Evolutionary conservation across 192 early-diverging fungal species (phyloP).

Genomic region (Coemansia sp.): DNA sequence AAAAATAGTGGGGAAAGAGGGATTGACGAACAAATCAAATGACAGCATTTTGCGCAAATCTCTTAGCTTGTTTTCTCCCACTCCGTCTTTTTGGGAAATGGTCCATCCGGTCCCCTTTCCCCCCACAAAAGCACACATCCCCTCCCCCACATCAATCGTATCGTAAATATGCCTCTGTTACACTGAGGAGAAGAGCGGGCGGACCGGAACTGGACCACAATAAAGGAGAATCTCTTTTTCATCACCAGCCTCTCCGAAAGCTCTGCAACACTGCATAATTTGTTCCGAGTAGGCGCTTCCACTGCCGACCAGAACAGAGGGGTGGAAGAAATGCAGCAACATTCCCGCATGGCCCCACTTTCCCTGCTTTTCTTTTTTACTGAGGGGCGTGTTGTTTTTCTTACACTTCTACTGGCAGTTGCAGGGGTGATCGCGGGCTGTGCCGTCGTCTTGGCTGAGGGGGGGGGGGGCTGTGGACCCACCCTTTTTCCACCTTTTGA

Average conservation of each 20-base stretch:
- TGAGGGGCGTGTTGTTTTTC: background rate
- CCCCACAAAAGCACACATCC: background rate
- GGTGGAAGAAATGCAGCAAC: background rate
- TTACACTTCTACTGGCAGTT: background rate
- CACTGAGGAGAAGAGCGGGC: background rate
- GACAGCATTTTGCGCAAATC: constrained; percentile 8
- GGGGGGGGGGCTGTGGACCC: background rate
- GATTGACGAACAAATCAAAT: constrained; percentile 1
- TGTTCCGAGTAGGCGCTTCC: background rate
- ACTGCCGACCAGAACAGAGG: background rate
- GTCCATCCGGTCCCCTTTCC: constrained; percentile 8
- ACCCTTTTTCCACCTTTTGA: background rate
- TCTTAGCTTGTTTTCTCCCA: constrained; percentile 6
- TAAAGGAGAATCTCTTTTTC: background rate
- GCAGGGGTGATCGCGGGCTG: background rate
- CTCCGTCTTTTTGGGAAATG: constrained; percentile 5
- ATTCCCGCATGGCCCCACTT: background rate
- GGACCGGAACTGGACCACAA: background rate
- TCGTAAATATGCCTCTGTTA: background rate
- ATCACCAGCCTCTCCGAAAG: background rate
- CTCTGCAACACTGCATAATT: background rate
- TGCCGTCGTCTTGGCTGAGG: background rate
- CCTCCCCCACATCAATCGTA: background rate
- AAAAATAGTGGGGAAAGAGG: background rate
- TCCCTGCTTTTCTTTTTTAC: background rate